A percentile compares a stretch with the other conserved stretches of the same genome.
These are phyloP conservation scores for Starmera pachycereana DNA, from an alignment of 805 yeast genomes.

Conservation along the genomic window DNA sequence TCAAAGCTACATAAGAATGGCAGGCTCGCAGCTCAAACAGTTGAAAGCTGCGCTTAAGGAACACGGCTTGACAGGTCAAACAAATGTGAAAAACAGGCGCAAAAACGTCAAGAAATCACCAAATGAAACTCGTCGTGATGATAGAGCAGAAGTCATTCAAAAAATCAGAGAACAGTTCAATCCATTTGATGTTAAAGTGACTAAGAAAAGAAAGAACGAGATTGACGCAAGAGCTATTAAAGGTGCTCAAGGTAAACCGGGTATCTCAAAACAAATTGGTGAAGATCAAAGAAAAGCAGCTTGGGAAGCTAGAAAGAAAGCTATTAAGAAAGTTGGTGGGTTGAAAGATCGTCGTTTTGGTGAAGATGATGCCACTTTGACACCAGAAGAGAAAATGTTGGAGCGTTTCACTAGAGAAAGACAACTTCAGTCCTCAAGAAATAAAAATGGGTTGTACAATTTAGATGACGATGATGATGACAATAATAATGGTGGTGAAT, in stretches of 20 bases:
- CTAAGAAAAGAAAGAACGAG: conserved; percentile 48
- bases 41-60: conserved; percentile 67
- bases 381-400: conserved; percentile 90
- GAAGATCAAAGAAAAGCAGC: conserved; percentile 53
- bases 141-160: conserved; percentile 42
- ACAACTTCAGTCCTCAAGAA: conserved; percentile 49
- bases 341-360: conserved; percentile 86
- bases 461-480: conserved; percentile 47
- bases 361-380: conserved; percentile 59
- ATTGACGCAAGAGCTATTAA: conserved; percentile 30
- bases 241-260: conserved; percentile 57
- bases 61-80: conserved; percentile 81
- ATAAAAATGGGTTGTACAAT: conserved; percentile 62
- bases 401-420: conserved; percentile 88
- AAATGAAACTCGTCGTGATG: conserved; percentile 61
- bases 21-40: conserved; percentile 81
- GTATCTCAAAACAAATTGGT: conserved; percentile 55
- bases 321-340: conserved; percentile 68
- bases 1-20: conserved; percentile 33
- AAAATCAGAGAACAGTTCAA: conserved; percentile 77
- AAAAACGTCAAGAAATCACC: conserved; percentile 41
- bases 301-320: conserved; percentile 52
- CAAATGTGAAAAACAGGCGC: conserved; percentile 45
- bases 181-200: conserved; percentile 75
- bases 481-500: conserved; percentile 24